These are phyloP conservation scores for Escovopsis weberi DNA, from an alignment of 2,329 filamentous ascomycete species.

Conservation along the genomic window DNA sequence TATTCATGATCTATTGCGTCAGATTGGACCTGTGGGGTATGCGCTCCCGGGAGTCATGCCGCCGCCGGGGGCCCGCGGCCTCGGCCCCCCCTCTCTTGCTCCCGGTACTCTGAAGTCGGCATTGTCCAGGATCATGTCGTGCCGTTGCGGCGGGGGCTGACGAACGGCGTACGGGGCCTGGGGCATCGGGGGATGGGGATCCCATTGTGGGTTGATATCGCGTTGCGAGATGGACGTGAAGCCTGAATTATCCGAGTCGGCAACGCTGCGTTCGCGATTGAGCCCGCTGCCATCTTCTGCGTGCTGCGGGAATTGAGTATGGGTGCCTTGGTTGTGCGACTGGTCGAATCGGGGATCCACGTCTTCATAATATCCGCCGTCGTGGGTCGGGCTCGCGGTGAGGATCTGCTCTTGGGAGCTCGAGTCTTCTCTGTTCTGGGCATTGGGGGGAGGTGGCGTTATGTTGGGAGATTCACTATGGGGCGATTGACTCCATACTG, in stretches of 20 bases:
- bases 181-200: slow-evolving; percentile 34
- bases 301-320: slow-evolving; percentile 11
- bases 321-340: slow-evolving; percentile 12
- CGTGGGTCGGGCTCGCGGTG: slow-evolving; percentile 15
- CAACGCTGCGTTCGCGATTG: slow-evolving; percentile 52
- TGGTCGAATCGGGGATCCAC: slow-evolving; percentile 68
- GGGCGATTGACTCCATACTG: slow-evolving; percentile 37
- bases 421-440: slow-evolving; percentile 16
- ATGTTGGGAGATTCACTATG: slow-evolving; percentile 28
- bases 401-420: slow-evolving; percentile 16
- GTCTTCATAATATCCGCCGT: slow-evolving; percentile 71
- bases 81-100: slow-evolving; percentile 16
- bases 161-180: slow-evolving; percentile 28
- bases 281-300: slow-evolving; percentile 44
- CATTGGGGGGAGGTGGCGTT: slow-evolving; percentile 27
- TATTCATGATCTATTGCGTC: background rate
- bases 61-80: slow-evolving; percentile 19
- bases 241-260: slow-evolving; percentile 63
- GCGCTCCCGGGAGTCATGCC: slow-evolving; percentile 39
- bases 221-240: slow-evolving; percentile 88
- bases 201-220: slow-evolving; percentile 79
- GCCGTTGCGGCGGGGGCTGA: slow-evolving; percentile 37
- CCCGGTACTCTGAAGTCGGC: slow-evolving; percentile 70
- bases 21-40: slow-evolving; percentile 28
- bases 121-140: slow-evolving; percentile 67